phyloP scores from a whole-genome alignment of 306 rosid species.

The Arachis hypogaea region DNA sequence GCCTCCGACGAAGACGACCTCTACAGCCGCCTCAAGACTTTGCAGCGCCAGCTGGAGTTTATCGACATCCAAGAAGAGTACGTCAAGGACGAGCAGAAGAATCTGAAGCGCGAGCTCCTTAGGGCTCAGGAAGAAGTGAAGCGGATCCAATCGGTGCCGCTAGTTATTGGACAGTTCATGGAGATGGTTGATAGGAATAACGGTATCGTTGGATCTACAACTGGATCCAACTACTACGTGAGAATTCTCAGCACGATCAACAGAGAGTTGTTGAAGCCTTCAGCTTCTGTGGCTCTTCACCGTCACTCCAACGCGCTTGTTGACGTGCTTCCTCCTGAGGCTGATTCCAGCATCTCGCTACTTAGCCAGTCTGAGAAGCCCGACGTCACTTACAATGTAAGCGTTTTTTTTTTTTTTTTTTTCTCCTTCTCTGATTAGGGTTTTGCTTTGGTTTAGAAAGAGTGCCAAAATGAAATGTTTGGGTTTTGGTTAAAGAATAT shows the following conservation, averaged over 20 bases:
- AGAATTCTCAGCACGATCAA: slow-evolving; percentile 93
- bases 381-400: slow-evolving; percentile 86
- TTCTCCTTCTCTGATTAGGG: neutral
- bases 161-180: slow-evolving; percentile 97
- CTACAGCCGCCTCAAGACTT: slow-evolving; percentile 75
- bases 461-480: neutral
- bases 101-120: slow-evolving; percentile 91
- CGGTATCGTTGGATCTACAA: slow-evolving; percentile 98
- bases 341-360: slow-evolving; percentile 93
- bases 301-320: slow-evolving; percentile 98
- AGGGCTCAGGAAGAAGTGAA: slow-evolving; percentile 98
- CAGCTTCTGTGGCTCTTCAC: slow-evolving; percentile 93
- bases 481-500: neutral
- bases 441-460: neutral
- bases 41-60: slow-evolving; percentile 86
- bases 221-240: slow-evolving; percentile 95
- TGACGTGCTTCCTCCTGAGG: slow-evolving; percentile 97
- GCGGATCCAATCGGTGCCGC: slow-evolving; percentile 96
- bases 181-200: slow-evolving; percentile 97
- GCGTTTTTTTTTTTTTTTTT: neutral
- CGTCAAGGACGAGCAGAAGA: slow-evolving; percentile 93
- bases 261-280: slow-evolving; percentile 89
- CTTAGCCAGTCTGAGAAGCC: slow-evolving; percentile 99
- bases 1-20: slow-evolving; percentile 79
- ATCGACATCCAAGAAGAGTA: slow-evolving; percentile 94